These are phyloP conservation scores for Diatrype stigma DNA, from an alignment of 2,329 filamentous ascomycete genomes.

Conservation along the genomic window DNA sequence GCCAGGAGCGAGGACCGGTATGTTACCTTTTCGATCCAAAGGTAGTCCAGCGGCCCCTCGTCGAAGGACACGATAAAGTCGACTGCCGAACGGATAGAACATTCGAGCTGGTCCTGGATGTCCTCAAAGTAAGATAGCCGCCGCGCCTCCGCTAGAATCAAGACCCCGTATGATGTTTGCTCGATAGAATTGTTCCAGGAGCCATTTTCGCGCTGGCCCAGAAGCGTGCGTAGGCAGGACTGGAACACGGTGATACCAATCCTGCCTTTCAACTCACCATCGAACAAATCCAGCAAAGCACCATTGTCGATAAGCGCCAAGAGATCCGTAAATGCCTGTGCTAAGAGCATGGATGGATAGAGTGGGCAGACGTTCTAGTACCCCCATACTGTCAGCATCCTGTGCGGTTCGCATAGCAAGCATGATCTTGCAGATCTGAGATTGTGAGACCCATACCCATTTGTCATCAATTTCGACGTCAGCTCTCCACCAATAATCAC, in stretches of 20 bases:
- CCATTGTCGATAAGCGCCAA: slow-evolving; percentile 13
- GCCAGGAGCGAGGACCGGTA: slow-evolving; percentile 15
- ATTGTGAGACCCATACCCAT: slow-evolving; percentile 18
- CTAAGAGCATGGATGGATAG: slow-evolving; percentile 14
- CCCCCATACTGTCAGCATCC: slow-evolving; percentile 1
- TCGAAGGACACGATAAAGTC: slow-evolving; percentile 10
- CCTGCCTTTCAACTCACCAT: slow-evolving; percentile 10
- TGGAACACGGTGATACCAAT: slow-evolving; percentile 15
- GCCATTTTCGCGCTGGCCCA: slow-evolving; percentile 11
- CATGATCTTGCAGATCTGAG: too few species aligned
- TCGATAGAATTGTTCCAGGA: slow-evolving; percentile 17
- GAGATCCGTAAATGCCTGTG: slow-evolving; percentile 14
- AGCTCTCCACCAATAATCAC: slow-evolving; percentile 18
- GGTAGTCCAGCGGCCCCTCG: slow-evolving; percentile 9
- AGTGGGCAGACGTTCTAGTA: slow-evolving; percentile 15
- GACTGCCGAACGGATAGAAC: slow-evolving; percentile 9
- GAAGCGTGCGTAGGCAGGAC: slow-evolving; percentile 10
- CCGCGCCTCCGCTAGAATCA: slow-evolving; percentile 15
- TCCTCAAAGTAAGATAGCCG: slow-evolving; percentile 12
- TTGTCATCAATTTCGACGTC: slow-evolving; percentile 21
- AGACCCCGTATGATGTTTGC: slow-evolving; percentile 14
- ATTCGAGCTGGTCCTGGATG: slow-evolving; percentile 10
- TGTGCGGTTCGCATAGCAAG: too few species aligned
- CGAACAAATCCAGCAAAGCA: slow-evolving; percentile 12
- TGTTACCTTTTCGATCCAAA: slow-evolving; percentile 22